Evolutionary conservation across 1,284 basidiomycete species (phyloP).

Genomic region (Melampsora americana): DNA sequence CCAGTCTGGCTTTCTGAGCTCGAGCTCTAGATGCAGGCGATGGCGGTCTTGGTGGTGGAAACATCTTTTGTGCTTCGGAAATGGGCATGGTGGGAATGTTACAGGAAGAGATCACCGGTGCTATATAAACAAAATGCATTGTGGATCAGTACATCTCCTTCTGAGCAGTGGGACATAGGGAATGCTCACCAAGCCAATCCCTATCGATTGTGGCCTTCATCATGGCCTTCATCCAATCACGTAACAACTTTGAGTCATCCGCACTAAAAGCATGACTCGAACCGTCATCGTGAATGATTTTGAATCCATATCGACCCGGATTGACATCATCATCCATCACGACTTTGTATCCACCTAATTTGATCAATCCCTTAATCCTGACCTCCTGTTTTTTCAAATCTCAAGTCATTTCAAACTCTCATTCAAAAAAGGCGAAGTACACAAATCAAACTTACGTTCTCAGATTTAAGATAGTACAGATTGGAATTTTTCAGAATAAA

Average conservation of each 20-base stretch:
- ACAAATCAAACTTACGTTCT: conserved; percentile 60
- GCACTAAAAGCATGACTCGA: conserved; percentile 88
- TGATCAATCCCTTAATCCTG: conserved; percentile 91
- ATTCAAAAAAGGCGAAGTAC: conserved; percentile 45
- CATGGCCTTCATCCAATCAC: conserved; percentile 99
- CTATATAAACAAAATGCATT: conserved; percentile 56
- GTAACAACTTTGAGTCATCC: conserved; percentile 74
- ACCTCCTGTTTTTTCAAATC: conserved; percentile 64
- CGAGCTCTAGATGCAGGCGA: conserved; percentile 82
- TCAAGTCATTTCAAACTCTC: conserved; percentile 48
- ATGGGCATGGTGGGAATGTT: conserved; percentile 96
- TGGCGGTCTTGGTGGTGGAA: conserved; percentile 87
- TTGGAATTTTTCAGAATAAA: conserved; percentile 91
- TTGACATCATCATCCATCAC: conserved; percentile 86
- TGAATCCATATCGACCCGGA: conserved; percentile 91
- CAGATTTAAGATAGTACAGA: conserved; percentile 77
- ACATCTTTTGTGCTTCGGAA: conserved; percentile 90
- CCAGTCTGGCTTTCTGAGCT: conserved; percentile 78
- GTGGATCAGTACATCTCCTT: background rate
- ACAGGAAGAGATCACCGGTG: conserved; percentile 90
- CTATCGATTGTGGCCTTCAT: conserved; percentile 97
- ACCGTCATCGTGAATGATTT: conserved; percentile 82
- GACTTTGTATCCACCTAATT: conserved; percentile 87
- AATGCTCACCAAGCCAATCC: conserved; percentile 74
- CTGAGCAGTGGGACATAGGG: background rate